Evolutionary conservation across 1,139 yeast genomes (phyloP).

Genomic region (Scheffersomyces quercinus): DNA sequence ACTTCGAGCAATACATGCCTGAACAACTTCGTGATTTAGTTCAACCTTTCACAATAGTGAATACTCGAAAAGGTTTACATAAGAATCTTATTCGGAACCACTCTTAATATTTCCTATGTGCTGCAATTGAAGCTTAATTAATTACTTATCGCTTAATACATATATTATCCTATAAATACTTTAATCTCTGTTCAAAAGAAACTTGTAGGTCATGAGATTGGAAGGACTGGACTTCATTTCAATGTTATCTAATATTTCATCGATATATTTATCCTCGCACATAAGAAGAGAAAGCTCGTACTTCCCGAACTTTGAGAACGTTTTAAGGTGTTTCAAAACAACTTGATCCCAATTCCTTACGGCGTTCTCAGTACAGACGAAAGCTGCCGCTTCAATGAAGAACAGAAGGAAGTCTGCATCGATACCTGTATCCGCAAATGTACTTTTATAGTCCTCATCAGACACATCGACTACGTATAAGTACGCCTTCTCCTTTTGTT

Average conservation of each 20-base stretch:
- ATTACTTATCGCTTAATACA: no score
- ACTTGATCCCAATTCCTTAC: constrained; percentile 20
- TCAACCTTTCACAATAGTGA: constrained; percentile 40
- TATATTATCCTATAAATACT: no score
- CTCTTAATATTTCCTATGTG: background rate
- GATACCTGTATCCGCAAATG: constrained; percentile 52
- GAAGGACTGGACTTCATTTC: background rate
- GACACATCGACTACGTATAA: constrained; percentile 38
- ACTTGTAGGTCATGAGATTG: no score
- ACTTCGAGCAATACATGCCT: constrained; percentile 41
- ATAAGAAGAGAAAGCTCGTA: constrained; percentile 25
- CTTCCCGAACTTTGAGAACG: constrained; percentile 25
- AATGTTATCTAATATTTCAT: constrained; percentile 6
- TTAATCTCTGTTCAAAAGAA: no score
- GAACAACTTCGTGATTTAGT: constrained; percentile 29
- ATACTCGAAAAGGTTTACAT: constrained; percentile 40
- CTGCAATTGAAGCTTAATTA: no score
- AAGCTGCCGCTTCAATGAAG: constrained; percentile 46
- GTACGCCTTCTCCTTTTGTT: constrained; percentile 36
- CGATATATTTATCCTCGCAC: constrained; percentile 9
- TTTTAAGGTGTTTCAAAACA: constrained; percentile 11
- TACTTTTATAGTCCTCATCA: constrained; percentile 23
- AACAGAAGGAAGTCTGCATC: constrained; percentile 59
- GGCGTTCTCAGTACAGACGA: constrained; percentile 14
- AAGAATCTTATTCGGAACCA: constrained; percentile 3